A percentile compares a stretch with the other conserved stretches of the same genome.
These are phyloP conservation scores for Xylaria venustula DNA, from an alignment of 495 filamentous ascomycete species.

Conservation along the genomic window DNA sequence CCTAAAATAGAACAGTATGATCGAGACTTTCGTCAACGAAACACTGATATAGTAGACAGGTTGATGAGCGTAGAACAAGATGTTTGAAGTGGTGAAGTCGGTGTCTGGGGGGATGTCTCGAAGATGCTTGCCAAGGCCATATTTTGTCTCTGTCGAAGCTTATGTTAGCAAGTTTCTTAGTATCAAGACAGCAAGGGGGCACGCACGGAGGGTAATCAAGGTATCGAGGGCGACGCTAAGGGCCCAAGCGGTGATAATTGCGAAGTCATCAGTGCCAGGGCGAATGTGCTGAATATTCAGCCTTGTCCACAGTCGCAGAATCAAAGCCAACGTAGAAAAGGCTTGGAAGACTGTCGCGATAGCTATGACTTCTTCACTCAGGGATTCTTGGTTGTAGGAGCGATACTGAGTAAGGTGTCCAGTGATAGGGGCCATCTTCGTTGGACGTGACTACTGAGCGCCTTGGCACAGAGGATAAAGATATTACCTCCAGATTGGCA, in stretches of 20 bases:
- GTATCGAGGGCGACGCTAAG: not conserved
- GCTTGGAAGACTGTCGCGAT: not conserved
- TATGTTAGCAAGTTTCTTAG: not conserved
- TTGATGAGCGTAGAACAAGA: slow-evolving; percentile 1
- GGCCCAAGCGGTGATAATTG: not conserved
- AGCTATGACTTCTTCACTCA: not conserved
- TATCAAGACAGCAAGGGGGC: not conserved
- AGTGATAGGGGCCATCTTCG: not conserved
- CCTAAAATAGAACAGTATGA: not conserved
- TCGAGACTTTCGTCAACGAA: not conserved
- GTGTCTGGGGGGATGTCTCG: not conserved
- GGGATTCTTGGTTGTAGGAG: not conserved
- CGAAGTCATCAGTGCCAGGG: not conserved
- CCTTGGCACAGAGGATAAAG: not conserved
- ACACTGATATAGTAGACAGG: slow-evolving; percentile 1
- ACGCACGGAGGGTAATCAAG: not conserved
- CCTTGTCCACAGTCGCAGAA: not conserved
- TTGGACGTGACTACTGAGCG: not conserved
- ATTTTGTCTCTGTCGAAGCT: not conserved
- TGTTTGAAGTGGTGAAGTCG: not conserved
- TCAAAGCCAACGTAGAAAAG: not conserved
- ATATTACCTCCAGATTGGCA: not conserved
- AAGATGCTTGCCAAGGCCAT: not conserved
- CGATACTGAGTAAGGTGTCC: not conserved
- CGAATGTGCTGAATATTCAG: not conserved